These are phyloP conservation scores for Citrus cavaleriei DNA, from an alignment of 345 rosid species.

Conservation along the genomic window DNA sequence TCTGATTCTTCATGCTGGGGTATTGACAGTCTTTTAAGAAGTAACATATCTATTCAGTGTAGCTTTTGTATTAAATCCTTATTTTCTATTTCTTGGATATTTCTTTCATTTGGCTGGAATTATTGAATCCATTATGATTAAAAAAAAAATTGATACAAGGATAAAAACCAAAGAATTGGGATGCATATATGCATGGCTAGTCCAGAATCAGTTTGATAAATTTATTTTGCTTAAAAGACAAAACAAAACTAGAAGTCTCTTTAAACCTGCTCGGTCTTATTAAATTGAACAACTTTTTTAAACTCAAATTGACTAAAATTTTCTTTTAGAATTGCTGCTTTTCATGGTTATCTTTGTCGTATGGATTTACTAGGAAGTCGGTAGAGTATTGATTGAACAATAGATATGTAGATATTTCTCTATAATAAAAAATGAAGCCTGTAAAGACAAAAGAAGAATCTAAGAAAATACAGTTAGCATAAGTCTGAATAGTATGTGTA, in stretches of 20 bases:
- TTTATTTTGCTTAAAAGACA: neutral
- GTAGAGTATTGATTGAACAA: neutral
- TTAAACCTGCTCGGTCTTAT: neutral
- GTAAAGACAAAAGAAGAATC: neutral
- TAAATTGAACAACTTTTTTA: neutral
- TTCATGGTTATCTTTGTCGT: neutral
- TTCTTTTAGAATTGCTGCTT: neutral
- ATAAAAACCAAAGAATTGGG: no score
- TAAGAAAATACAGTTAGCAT: neutral
- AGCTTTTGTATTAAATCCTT: no score
- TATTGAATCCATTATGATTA: no score
- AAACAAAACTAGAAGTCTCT: neutral
- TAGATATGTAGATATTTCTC: neutral
- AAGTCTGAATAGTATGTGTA: neutral
- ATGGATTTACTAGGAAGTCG: neutral
- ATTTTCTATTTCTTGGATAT: no score
- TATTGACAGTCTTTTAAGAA: no score
- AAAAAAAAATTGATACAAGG: no score
- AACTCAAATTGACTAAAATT: neutral
- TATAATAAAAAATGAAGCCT: neutral
- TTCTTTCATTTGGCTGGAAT: no score
- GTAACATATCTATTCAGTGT: no score
- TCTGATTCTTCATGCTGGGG: no score
- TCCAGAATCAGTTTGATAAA: neutral
- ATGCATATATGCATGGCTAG: neutral